Evolutionary conservation across 2,329 filamentous ascomycete species (phyloP).

Genomic region (Ophiocordyceps sinensis): DNA sequence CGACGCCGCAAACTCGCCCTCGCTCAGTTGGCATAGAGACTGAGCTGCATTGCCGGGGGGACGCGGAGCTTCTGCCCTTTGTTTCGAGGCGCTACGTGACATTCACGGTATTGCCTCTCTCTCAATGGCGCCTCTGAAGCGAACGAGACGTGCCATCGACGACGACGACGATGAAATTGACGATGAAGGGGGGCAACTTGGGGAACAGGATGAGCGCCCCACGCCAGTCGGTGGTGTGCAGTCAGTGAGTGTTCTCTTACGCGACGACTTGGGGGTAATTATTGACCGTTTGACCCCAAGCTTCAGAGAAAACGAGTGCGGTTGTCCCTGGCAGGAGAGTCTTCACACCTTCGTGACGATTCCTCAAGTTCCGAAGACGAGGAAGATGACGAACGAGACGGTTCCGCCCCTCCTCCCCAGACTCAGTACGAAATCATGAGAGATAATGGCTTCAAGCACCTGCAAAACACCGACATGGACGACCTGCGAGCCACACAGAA

Average conservation of each 20-base stretch:
- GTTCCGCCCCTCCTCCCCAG: conserved; percentile 26
- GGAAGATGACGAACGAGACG: conserved; percentile 13
- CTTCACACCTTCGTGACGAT: conserved; percentile 5
- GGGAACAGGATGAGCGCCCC: too few relatives aligned
- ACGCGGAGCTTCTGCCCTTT: too few relatives aligned
- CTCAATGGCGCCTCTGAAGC: not conserved
- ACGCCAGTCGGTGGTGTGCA: conserved; percentile 17
- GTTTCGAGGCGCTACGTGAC: too few relatives aligned
- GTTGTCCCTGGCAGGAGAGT: not conserved
- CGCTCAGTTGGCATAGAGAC: too few relatives aligned
- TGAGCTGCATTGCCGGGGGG: too few relatives aligned
- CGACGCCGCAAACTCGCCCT: too few relatives aligned
- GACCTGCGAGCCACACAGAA: conserved; percentile 52
- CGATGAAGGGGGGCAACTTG: not conserved
- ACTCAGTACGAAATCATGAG: conserved; percentile 49
- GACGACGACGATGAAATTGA: not conserved
- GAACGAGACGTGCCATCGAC: not conserved
- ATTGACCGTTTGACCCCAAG: conserved; percentile 3
- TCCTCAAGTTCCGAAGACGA: conserved; percentile 15
- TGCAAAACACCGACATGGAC: conserved; percentile 41
- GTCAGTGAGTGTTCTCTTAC: conserved; percentile 1
- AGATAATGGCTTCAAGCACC: conserved; percentile 43
- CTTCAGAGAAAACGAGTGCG: conserved; percentile 1
- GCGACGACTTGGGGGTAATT: not conserved
- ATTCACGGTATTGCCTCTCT: not conserved